phyloP scores from a whole-genome alignment of 2,329 filamentous ascomycete genomes.

The Cladosporium sp. region DNA sequence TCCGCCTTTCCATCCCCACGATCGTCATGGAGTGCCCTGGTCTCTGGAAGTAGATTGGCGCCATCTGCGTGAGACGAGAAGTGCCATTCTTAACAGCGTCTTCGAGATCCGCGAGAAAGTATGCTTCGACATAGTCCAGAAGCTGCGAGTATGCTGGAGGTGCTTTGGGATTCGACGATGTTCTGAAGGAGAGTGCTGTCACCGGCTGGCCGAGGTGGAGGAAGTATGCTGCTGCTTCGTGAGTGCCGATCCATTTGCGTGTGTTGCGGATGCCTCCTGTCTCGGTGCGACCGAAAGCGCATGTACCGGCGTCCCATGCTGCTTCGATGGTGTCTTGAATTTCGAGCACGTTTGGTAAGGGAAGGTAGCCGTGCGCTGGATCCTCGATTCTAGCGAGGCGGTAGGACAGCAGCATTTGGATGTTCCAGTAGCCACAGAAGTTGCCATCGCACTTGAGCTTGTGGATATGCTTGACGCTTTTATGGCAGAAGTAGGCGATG shows the following conservation, averaged over 20 bases:
- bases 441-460: constrained; percentile 82
- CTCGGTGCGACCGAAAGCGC: constrained; percentile 70
- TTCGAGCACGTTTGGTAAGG: constrained; percentile 73
- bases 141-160: constrained; percentile 58
- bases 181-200: constrained; percentile 54
- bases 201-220: constrained; percentile 60
- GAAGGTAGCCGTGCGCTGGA: constrained; percentile 27
- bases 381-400: constrained; percentile 24
- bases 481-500: constrained; percentile 78
- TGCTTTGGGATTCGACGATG: constrained; percentile 43
- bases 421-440: constrained; percentile 94
- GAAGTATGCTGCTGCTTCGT: constrained; percentile 83
- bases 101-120: constrained; percentile 64
- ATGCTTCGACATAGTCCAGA: constrained; percentile 69
- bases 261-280: constrained; percentile 87
- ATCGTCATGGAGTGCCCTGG: constrained; percentile 90
- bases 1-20: constrained; percentile 74
- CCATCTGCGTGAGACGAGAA: constrained; percentile 70
- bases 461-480: constrained; percentile 74
- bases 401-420: constrained; percentile 79
- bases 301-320: constrained; percentile 86
- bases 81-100: constrained; percentile 56
- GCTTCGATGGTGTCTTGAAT: constrained; percentile 85
- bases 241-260: constrained; percentile 92
- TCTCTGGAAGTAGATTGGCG: constrained; percentile 90